Evolutionary conservation across 257 asterid genomes (phyloP), one percentile per base, ranked within the genome.

Genomic region (Dorcoceras hygrometricum): DNA sequence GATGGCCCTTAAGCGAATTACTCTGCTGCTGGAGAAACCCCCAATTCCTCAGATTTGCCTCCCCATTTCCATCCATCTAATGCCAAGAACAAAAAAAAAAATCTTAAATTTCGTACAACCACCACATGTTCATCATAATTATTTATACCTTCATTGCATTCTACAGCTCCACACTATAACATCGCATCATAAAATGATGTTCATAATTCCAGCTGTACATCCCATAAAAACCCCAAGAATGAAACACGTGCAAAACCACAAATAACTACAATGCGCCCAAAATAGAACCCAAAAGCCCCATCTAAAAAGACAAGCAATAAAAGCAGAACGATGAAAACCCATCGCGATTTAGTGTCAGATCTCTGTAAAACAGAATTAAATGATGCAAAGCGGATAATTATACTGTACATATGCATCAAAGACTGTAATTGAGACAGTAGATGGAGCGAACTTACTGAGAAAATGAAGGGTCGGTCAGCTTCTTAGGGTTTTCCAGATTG

Each of bases 11-110:
- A 20, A 62, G 28, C 29, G 77, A 65, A 8, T 77, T 71, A 2
- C 81, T 4, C 6, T 75, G 59, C n/a, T 78, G 81, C 60, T 78
- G 91, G 6, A 62, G 46, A 71, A 75, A 81, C 6, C 71, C 81
- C 96, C 96, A 88, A 74, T 77, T 85, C 76, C 82, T 81, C 66
- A 70, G 50, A 79, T 78, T 77, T 76, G 81, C 23, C 62, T 79
- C 36, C 9, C 86, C 90, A 79, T 80, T 80, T n/a, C 79, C 92
- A 76, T 88, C 97, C 97, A 91, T 88, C 71, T 70, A 55, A 26
- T 14, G 65, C 39, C 65, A 24, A 28, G 3, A 50, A 63, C n/a
- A n/a, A 26, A 65, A 69, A 69, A 73, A 54, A 20, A 16, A 65
- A 20, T 36, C 39, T 66, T 68, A 65, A 62, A 65, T 59, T 62